These are phyloP conservation scores for Bonia amplexicaulis DNA, from an alignment of 176 grass and related monocot species.

Conservation along the genomic window DNA sequence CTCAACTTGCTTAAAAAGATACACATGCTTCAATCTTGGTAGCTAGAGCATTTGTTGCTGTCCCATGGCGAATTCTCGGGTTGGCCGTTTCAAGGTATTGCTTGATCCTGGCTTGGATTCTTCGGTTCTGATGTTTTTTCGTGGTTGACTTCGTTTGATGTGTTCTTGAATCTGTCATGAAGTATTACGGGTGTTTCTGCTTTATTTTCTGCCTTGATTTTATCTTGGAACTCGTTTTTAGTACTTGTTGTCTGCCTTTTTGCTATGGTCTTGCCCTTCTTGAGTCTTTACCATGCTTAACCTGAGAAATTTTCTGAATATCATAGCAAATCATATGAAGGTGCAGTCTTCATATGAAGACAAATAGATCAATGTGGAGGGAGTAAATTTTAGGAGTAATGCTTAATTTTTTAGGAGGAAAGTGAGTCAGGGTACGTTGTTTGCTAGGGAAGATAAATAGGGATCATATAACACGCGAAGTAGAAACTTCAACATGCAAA, in stretches of 20 bases:
- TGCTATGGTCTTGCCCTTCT: background rate
- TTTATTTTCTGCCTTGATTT: conserved; percentile 10
- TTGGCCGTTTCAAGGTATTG: conserved; percentile 52
- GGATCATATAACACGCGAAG: background rate
- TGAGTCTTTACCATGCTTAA: background rate
- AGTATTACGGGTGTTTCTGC: background rate
- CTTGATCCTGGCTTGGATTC: conserved; percentile 15
- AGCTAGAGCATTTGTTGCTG: conserved; percentile 21
- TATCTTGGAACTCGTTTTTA: background rate
- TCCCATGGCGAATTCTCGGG: conserved; percentile 41
- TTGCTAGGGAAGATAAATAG: background rate
- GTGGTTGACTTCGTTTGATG: background rate
- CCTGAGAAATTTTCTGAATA: background rate
- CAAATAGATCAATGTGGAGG: background rate
- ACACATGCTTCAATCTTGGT: conserved; percentile 6
- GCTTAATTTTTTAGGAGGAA: background rate
- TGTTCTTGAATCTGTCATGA: background rate
- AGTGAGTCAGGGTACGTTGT: background rate
- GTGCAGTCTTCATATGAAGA: background rate
- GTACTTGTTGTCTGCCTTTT: background rate
- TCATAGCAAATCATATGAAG: background rate
- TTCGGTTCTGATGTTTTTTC: background rate
- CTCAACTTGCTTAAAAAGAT: conserved; percentile 8
- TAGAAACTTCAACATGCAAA: background rate
- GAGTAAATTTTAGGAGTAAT: background rate